Evolutionary conservation across 495 filamentous ascomycete genomes (phyloP).

Genomic region (Hypoxylon crocopeplum): DNA sequence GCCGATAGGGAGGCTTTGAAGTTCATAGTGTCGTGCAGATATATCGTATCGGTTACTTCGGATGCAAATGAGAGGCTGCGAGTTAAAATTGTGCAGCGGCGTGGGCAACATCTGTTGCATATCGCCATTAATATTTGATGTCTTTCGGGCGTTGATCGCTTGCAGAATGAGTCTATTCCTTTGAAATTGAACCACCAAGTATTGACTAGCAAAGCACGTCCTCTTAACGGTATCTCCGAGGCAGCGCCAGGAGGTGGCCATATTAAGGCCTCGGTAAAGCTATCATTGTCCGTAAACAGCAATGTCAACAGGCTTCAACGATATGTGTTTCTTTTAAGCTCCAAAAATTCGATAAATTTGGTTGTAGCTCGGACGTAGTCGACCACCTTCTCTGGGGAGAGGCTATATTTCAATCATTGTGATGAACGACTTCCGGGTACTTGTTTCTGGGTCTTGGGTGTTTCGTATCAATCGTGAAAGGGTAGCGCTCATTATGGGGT

Average conservation of each 20-base stretch:
- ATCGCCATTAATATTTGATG: constrained; percentile 7
- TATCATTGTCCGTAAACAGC: constrained; percentile 23
- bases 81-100: constrained; percentile 16
- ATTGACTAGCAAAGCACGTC: too few relatives aligned
- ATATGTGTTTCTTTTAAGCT: constrained; percentile 26
- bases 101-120: not conserved
- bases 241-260: constrained; percentile 17
- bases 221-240: constrained; percentile 22
- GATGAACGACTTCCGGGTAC: constrained; percentile 16
- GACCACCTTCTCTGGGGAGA: not conserved
- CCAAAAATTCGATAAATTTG: constrained; percentile 1
- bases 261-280: constrained; percentile 12
- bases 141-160: not conserved
- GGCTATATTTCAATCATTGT: constrained; percentile 7
- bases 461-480: constrained; percentile 18
- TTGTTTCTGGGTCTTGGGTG: constrained; percentile 7
- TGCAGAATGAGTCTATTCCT: not conserved
- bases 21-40: not conserved
- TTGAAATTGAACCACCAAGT: constrained; percentile 4
- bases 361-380: constrained; percentile 18
- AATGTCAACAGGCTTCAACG: constrained; percentile 6
- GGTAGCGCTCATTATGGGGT: constrained; percentile 16
- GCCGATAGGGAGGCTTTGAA: constrained; percentile 25
- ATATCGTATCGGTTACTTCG: constrained; percentile 12
- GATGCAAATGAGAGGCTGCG: constrained; percentile 8